Percentiles rank a stretch among this genome's conserved stretches.
These are phyloP conservation scores for Paramecium sonneborni DNA, from an alignment of 73 alveolate genomes.

Conservation along the genomic window DNA sequence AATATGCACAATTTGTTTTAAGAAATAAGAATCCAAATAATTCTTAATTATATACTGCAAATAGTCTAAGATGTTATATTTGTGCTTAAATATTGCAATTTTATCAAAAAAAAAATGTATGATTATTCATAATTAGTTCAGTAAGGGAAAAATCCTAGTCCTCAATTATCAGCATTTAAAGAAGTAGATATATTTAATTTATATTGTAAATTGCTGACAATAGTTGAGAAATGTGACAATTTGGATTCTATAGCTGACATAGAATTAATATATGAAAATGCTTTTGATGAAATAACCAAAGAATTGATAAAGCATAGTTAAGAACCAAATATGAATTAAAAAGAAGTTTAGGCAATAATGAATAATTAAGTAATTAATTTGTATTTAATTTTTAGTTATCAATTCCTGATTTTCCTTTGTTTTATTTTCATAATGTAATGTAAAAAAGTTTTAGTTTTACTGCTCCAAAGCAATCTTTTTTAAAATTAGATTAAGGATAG, in stretches of 20 bases:
- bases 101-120: neutral
- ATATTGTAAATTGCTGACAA: slow-evolving; percentile 39
- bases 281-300: slow-evolving; percentile 37
- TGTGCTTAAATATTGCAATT: slow-evolving; percentile 30
- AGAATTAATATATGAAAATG: slow-evolving; percentile 38
- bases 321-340: neutral
- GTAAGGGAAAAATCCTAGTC: neutral
- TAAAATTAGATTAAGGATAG: neutral
- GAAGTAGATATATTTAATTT: slow-evolving; percentile 19
- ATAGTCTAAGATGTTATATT: slow-evolving; percentile 22
- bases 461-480: neutral
- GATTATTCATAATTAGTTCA: neutral
- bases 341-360: neutral
- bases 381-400: neutral
- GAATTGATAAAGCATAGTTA: neutral
- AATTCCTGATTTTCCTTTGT: slow-evolving; percentile 44
- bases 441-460: neutral
- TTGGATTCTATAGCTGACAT: slow-evolving; percentile 11
- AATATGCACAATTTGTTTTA: neutral
- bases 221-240: slow-evolving; percentile 33
- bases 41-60: neutral
- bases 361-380: neutral
- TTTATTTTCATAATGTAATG: neutral
- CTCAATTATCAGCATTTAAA: neutral
- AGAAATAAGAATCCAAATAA: slow-evolving; percentile 46